Base-by-base conservation (phyloP, 768 basidiomycete species). In the Trametes sanguinea region DNA sequence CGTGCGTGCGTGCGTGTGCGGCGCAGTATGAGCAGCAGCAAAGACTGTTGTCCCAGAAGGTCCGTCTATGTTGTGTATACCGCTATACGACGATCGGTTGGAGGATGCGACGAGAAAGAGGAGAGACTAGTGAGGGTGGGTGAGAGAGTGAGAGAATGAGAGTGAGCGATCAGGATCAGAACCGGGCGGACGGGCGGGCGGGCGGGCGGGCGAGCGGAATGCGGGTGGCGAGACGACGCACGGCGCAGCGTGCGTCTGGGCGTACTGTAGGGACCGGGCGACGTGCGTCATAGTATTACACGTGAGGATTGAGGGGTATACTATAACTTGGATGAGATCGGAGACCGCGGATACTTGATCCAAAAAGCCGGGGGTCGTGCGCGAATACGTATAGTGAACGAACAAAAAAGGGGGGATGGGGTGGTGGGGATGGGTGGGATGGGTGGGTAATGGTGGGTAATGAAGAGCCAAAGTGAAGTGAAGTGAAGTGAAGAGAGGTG, bases 221-320 rank as follows among this genome's bases (percentile, higher is more conserved):
- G 51, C 51, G 52, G 57, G 45, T 51, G 62, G 42, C 17, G 35
- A 6, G 37, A 56, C 51, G 63, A 65, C 63, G 67, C 64, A 66
- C 65, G 63, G 65, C 67, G 50, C 65, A 64, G 67, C 67, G 63
- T 68, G 61, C 65, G 59, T 64, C 57, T 62, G 61, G 60, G 61
- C 63, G 65, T 68, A 66, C 63, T 60, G 65, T 66, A 66, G 66
- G 64, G 63, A 67, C 66, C 65, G 68, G 63, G 69, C 65, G 62
- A 61, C 65, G 68, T 69, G 68, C 69, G 67, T 70, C 68, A 76
- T 76, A 76, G 69, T 72, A 76, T 75, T 76, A 76, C 75, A 76
- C 68, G 73, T 76, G 71, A 62, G 65, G 73, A 75, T 75, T 69
- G 71, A 66, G 69, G 71, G 71, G 71, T 72, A 72, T 72, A 72